Evolutionary conservation across 306 rosid species (phyloP), one percentile per base, ranked within the genome.

Genomic region (Mimosa pudica): DNA sequence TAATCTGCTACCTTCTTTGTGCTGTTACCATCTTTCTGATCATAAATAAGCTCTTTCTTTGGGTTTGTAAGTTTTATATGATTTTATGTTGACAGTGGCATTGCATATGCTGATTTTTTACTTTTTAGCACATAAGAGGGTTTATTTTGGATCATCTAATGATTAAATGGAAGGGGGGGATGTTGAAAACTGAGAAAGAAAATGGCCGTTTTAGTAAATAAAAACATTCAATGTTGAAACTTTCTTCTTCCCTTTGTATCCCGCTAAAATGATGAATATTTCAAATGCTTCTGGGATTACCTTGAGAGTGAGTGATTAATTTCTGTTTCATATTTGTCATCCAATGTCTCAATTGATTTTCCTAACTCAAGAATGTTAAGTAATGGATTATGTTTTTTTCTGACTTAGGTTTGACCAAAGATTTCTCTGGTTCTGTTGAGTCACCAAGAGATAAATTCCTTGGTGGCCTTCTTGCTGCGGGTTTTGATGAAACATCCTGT

Each of bases 401-500:
- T 80, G 48, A 36, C 70, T 58, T 48, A 82, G 91, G 76, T 81
- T 75, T 79, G 65, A 82, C 74, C 60, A 83, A 80, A n/a, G 66
- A 49, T 16, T 38, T 75, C 45, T 83, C 82, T 63, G 73, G 13
- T 35, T 78, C 85, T 38, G 55, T 8, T 46, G 80, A 63, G 71
- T 73, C 83, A 81, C 87, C 71, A 30, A 79, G 64, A 76, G 93
- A 89, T 85, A 81, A 80, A 57, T 73, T 87, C 71, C 82, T 81
- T 35, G 83, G 89, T 7, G 92, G 93, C 64, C 90, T 91, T 82
- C 86, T 91, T 45, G 62, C 82, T 72, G 82, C 68, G 55, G 90
- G 88, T 60, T 86, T 91, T 74, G 86, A 89, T 78, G 93, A 86
- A 74, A 49, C 57, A 49, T 84, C 93, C 70, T 91, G 96, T 86